These are phyloP conservation scores for Symbiodinium pilosum DNA, from an alignment of 73 alveolate genomes.

Conservation along the genomic window DNA sequence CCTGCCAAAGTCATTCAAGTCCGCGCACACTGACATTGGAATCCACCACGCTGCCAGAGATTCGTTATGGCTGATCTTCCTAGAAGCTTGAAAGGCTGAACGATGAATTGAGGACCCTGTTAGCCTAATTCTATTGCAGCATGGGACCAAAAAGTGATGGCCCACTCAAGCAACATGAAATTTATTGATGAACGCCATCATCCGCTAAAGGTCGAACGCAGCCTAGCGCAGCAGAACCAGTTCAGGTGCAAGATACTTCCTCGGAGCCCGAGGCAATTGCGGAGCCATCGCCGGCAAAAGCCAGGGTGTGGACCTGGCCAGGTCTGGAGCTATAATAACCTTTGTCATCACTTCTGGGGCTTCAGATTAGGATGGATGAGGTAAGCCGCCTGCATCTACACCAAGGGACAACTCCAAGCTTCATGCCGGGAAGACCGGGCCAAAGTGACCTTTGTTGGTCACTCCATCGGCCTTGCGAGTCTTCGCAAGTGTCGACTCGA, in stretches of 20 bases:
- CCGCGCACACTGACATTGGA: too few relatives aligned
- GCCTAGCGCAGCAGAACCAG: too few relatives aligned
- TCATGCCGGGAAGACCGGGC: conserved; percentile 40
- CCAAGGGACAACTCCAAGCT: background rate
- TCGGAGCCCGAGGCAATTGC: conserved; percentile 93
- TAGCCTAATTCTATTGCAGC: too few relatives aligned
- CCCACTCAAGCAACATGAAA: too few relatives aligned
- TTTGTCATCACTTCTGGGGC: background rate
- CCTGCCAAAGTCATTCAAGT: conserved; percentile 39
- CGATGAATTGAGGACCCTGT: too few relatives aligned
- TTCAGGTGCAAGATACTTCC: background rate
- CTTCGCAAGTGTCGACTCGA: background rate
- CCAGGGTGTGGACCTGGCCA: conserved; percentile 81
- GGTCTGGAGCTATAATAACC: background rate
- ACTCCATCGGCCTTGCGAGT: conserved; percentile 59
- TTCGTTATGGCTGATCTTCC: too few relatives aligned
- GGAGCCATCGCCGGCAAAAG: conserved; percentile 56
- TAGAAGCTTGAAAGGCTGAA: too few relatives aligned
- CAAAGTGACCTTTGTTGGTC: conserved; percentile 92
- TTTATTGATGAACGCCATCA: too few relatives aligned
- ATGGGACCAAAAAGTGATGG: too few relatives aligned
- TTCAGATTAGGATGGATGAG: background rate
- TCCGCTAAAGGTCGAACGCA: too few relatives aligned
- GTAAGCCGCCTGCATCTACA: too few relatives aligned
- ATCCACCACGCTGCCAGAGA: too few relatives aligned